Evolutionary conservation across 768 basidiomycete genomes (phyloP).

Genomic region (Termitomyces eurrhizus): DNA sequence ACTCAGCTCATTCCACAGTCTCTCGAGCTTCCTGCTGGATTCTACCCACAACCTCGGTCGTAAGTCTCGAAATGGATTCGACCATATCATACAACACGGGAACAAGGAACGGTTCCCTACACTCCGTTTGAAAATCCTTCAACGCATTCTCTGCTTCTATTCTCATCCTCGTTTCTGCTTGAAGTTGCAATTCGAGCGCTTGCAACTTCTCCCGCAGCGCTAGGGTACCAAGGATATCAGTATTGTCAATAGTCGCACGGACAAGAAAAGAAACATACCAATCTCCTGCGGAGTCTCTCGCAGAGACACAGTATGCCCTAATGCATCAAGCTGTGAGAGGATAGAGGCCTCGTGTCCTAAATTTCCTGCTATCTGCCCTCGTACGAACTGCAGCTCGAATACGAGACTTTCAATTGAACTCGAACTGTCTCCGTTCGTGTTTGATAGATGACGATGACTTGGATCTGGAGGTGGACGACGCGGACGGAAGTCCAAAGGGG

Average conservation of each 20-base stretch:
- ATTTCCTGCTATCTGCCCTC: slow-evolving; percentile 21
- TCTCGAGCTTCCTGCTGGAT: slow-evolving; percentile 1
- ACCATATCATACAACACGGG: slow-evolving; percentile 56
- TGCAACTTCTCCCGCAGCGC: slow-evolving; percentile 23
- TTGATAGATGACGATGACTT: neutral
- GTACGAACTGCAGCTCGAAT: slow-evolving; percentile 23
- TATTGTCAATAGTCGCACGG: neutral
- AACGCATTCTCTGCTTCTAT: slow-evolving; percentile 41
- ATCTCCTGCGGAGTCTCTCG: slow-evolving; percentile 8
- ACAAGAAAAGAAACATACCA: slow-evolving; percentile 2
- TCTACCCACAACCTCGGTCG: slow-evolving; percentile 25
- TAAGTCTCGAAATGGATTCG: slow-evolving; percentile 41
- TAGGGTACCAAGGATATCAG: slow-evolving; percentile 5
- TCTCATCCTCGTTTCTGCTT: slow-evolving; percentile 30
- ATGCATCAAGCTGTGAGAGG: slow-evolving; percentile 20
- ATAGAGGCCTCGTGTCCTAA: slow-evolving; percentile 24
- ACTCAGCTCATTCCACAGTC: neutral
- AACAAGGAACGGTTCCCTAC: slow-evolving; percentile 50
- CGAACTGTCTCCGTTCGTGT: neutral
- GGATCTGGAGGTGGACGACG: neutral
- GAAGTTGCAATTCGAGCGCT: slow-evolving; percentile 31
- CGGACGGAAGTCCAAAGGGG: neutral
- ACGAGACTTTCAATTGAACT: slow-evolving; percentile 19
- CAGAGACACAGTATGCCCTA: slow-evolving; percentile 12
- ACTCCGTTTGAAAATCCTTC: slow-evolving; percentile 46